Percentiles rank a stretch among this genome's conserved stretches.
Conservation (phyloP, 495 filamentous ascomycete species). For the Trichoderma asperelloides region DNA sequence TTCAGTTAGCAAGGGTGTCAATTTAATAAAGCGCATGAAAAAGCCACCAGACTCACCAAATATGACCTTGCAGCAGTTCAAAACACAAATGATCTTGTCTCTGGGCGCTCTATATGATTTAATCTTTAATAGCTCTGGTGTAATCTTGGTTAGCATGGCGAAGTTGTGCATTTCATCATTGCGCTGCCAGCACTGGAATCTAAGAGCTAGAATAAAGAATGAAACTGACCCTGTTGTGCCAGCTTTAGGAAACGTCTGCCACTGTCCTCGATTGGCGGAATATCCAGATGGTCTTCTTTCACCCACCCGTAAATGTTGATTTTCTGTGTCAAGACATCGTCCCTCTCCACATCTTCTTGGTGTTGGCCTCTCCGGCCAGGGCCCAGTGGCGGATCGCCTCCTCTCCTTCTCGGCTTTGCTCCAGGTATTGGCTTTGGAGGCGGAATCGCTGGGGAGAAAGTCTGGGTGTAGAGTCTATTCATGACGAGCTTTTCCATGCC, state of each 20-base stretch:
- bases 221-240: constrained; percentile 68
- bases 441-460: constrained; percentile 89
- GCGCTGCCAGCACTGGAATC: no score
- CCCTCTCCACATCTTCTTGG: constrained; percentile 95
- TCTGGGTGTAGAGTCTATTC: constrained; percentile 94
- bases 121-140: constrained; percentile 80
- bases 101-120: constrained; percentile 90
- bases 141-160: constrained; percentile 10
- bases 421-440: constrained; percentile 64
- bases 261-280: constrained; percentile 72
- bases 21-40: constrained; percentile 16
- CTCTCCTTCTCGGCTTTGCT: constrained; percentile 58
- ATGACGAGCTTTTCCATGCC: constrained; percentile 99
- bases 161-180: background rate
- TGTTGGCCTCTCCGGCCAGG: constrained; percentile 88
- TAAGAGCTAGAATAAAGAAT: background rate
- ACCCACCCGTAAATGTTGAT: constrained; percentile 96
- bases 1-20: background rate
- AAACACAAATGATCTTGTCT: constrained; percentile 96
- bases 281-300: constrained; percentile 87
- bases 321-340: constrained; percentile 91
- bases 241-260: constrained; percentile 80
- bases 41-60: constrained; percentile 55
- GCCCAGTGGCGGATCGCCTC: constrained; percentile 59
- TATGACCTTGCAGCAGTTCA: constrained; percentile 99